Evolutionary conservation across 1,284 basidiomycete genomes (phyloP).

Genomic region (Bjerkandera adusta): DNA sequence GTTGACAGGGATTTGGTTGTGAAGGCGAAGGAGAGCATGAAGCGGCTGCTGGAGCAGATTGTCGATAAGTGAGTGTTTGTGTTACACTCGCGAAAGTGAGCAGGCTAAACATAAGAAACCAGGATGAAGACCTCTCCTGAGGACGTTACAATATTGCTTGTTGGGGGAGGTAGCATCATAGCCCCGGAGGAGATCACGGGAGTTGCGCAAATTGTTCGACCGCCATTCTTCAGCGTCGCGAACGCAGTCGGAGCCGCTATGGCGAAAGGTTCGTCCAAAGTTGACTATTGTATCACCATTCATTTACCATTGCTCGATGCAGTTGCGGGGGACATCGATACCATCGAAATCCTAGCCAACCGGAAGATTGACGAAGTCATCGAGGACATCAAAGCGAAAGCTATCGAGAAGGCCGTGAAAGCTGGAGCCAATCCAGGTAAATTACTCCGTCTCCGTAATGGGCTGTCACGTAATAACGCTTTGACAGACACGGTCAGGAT

Average conservation of each 20-base stretch:
- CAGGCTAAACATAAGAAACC: not conserved
- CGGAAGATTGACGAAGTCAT: slow-evolving; percentile 40
- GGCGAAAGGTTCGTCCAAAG: slow-evolving; percentile 34
- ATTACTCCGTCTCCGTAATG: not conserved
- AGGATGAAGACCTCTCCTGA: slow-evolving; percentile 59
- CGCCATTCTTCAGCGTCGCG: slow-evolving; percentile 48
- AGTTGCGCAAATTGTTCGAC: slow-evolving; percentile 45
- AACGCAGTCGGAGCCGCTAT: slow-evolving; percentile 58
- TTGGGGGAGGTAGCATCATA: slow-evolving; percentile 51
- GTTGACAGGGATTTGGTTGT: slow-evolving; percentile 28
- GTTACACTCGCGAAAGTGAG: no score
- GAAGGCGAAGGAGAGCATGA: slow-evolving; percentile 40
- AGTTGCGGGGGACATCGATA: slow-evolving; percentile 36
- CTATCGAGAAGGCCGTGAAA: slow-evolving; percentile 42
- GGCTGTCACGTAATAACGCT: not conserved
- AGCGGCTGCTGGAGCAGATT: slow-evolving; percentile 45
- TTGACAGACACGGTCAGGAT: slow-evolving; percentile 36
- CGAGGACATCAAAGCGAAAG: slow-evolving; percentile 39
- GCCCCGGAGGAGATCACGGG: slow-evolving; percentile 42
- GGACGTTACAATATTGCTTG: slow-evolving; percentile 45
- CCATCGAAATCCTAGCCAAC: slow-evolving; percentile 40
- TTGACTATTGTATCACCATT: not conserved
- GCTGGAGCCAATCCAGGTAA: slow-evolving; percentile 41
- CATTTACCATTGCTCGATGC: not conserved
- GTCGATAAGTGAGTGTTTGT: slow-evolving; percentile 27